Evolutionary conservation across 257 asterid species (phyloP).

Genomic region (Jacaranda mimosifolia): DNA sequence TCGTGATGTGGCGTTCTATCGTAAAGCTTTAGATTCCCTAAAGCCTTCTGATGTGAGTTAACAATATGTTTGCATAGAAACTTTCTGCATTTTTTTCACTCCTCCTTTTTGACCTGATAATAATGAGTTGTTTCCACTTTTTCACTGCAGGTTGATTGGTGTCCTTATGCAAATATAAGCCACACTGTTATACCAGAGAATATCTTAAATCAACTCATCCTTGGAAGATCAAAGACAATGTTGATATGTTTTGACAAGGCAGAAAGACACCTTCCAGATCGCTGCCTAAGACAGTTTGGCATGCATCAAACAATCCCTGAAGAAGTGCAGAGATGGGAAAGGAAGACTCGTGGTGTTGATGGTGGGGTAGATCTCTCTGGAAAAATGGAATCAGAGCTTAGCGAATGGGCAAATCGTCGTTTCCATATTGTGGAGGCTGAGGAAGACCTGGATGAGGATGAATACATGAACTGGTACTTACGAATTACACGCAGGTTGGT

Average conservation of each 20-base stretch:
- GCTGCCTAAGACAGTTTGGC: slow-evolving; percentile 91
- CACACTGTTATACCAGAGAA: slow-evolving; percentile 82
- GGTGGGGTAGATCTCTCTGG: slow-evolving; percentile 86
- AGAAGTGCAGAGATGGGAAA: slow-evolving; percentile 91
- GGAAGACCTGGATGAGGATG: slow-evolving; percentile 82
- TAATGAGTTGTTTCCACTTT: slow-evolving; percentile 21
- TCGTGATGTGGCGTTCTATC: slow-evolving; percentile 94
- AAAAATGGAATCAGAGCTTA: slow-evolving; percentile 90
- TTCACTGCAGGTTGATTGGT: slow-evolving; percentile 82
- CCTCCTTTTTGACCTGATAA: slow-evolving; percentile 5
- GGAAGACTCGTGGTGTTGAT: slow-evolving; percentile 97
- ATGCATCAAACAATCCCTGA: slow-evolving; percentile 84
- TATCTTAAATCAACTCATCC: slow-evolving; percentile 78
- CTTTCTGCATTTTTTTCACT: slow-evolving; percentile 8
- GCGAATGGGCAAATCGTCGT: slow-evolving; percentile 82
- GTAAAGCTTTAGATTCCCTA: slow-evolving; percentile 75
- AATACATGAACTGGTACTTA: slow-evolving; percentile 86
- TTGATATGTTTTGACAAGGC: slow-evolving; percentile 96
- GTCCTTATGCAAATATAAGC: slow-evolving; percentile 87
- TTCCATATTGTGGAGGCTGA: slow-evolving; percentile 85
- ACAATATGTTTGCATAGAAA: not conserved
- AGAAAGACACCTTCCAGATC: slow-evolving; percentile 97
- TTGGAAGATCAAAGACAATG: slow-evolving; percentile 96
- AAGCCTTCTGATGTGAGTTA: slow-evolving; percentile 66
- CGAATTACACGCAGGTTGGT: slow-evolving; percentile 79